Evolutionary conservation across 768 basidiomycete species (phyloP), one percentile per base, ranked within the genome.

Genomic region (Mycena capillaripes): DNA sequence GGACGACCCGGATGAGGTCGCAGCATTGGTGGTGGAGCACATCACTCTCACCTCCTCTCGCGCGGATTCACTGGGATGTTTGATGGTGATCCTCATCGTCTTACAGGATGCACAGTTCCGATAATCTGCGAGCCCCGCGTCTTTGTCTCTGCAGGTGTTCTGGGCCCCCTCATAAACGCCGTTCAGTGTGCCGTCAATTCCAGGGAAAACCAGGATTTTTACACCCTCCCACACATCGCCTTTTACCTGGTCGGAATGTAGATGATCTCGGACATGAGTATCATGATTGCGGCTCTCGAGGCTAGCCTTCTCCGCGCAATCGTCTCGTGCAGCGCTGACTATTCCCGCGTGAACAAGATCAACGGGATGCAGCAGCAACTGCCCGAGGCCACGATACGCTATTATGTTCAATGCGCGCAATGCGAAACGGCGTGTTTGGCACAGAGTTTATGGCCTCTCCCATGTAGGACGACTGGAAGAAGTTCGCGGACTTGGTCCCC

Each of bases 341-440:
- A 63, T 63, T n/a, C 32, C 29, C 21, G 23, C 23, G 30, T 63
- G 48, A 16, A 32, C 9, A 50, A 50, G n/a, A n/a, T 52, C 4
- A 29, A 36, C 30, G 61, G 21, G 29, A 50, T 52, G n/a, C 46
- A 50, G 2, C 19, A 34, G n/a, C 61, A 36, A 23, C 61, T 63
- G 21, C 30, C 61, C 19, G 34, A 34, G 23, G 12, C 23, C 62
- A 52, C 62, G 23, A 40, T 64, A 14, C 48, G 38, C 63, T 65
- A 65, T 65, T 30, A 65, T 65, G 52, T 55, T 65, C 63, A n/a
- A n/a, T 65, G 52, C 63, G 38, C 25, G 25, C n/a, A 21, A 65
- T 65, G 52, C 63, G 63, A 29, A 40, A 27, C 23, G 27, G 25
- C 42, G 46, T 62, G 14, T 30, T 46, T 62, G 46, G 44, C 46